Base-by-base conservation (phyloP, 2,329 filamentous ascomycete genomes). In the Myriosclerotinia scirpicola region DNA sequence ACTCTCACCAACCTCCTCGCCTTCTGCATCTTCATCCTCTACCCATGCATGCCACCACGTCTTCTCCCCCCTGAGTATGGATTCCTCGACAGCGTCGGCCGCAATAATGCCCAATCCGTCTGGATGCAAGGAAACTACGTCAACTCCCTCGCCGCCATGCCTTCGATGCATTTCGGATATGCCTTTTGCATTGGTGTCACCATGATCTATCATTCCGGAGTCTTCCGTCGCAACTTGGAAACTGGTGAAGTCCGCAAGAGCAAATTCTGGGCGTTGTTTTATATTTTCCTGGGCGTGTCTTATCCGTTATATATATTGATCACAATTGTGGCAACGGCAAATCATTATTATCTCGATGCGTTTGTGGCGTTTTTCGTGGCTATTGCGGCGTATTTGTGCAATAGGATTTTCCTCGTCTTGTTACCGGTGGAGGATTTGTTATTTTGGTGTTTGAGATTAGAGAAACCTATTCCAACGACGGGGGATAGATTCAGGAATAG, bases 341-440 rank as follows among this genome's bases (percentile, higher is more conserved):
- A 85, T 69, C 83, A 84, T 71, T 85, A 84, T 71, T 83, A 80
- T 72, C 77, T 84, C 67, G 83, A 85, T 69, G 83, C 82, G 0
- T 75, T 79, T 38, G 77, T 81, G 3, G 82, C 81, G 2, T 80
- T 79, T 0, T 76, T 80, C 54, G 82, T 82, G 36, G 81, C 81
- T 1, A 74, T 79, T 7, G 64, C 82, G n/a, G 78, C 80, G 1
- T 83, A 81, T 67, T 46, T 78, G 9, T 79, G 78, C 69, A 85
- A 85, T 72, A 76, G 78, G 69, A 71, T 84, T 5, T 84, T 84
- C 74, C 78, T 80, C 68, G 76, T 81, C 7, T 78, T 84, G 34
- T 73, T 84, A 9, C 83, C 83, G 0, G 73, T 83, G 2, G 83
- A 85, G 73, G 80, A 83, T 68, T 69, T 82, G 42, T 71, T 85